A percentile compares a stretch with the other conserved stretches of the same genome.
These are phyloP conservation scores for Lentinula sp. DNA, from an alignment of 768 basidiomycete genomes.

Conservation along the genomic window DNA sequence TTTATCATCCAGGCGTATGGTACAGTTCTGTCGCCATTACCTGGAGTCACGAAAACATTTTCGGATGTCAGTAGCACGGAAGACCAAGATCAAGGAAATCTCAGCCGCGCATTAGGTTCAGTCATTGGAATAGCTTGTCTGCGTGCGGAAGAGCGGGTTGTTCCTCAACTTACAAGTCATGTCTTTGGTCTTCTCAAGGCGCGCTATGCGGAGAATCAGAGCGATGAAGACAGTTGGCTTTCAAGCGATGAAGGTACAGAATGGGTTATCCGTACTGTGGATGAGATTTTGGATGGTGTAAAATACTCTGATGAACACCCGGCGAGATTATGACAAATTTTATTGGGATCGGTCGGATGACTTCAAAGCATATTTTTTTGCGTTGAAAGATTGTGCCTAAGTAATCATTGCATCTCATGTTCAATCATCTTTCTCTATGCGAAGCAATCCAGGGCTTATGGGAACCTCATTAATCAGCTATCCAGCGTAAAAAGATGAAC, in stretches of 20 bases:
- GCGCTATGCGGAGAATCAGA: conserved; percentile 50
- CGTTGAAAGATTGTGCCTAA: not conserved
- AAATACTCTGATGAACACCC: conserved; percentile 37
- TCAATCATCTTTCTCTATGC: not conserved
- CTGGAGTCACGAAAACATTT: conserved; percentile 44
- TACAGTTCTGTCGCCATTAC: conserved; percentile 68
- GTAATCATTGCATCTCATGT: not conserved
- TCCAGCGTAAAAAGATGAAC: not conserved
- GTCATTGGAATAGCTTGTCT: conserved; percentile 82
- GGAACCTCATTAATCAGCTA: not conserved
- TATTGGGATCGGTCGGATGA: conserved; percentile 28
- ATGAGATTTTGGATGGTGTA: conserved; percentile 74
- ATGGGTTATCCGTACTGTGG: conserved; percentile 83
- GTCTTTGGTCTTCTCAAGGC: conserved; percentile 89
- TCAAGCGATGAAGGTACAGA: conserved; percentile 81
- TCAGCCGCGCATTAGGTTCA: conserved; percentile 80
- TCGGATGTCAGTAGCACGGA: conserved; percentile 30
- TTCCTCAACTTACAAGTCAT: conserved; percentile 83
- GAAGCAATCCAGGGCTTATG: not conserved
- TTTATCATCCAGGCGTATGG: conserved; percentile 89
- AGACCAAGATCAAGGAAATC: conserved; percentile 70
- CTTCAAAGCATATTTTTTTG: conserved; percentile 7
- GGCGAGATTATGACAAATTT: conserved; percentile 41
- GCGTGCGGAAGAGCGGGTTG: conserved; percentile 79
- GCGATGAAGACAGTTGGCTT: conserved; percentile 73